phyloP scores from a whole-genome alignment of 129 eudicot species.

The Lonicera japonica region DNA sequence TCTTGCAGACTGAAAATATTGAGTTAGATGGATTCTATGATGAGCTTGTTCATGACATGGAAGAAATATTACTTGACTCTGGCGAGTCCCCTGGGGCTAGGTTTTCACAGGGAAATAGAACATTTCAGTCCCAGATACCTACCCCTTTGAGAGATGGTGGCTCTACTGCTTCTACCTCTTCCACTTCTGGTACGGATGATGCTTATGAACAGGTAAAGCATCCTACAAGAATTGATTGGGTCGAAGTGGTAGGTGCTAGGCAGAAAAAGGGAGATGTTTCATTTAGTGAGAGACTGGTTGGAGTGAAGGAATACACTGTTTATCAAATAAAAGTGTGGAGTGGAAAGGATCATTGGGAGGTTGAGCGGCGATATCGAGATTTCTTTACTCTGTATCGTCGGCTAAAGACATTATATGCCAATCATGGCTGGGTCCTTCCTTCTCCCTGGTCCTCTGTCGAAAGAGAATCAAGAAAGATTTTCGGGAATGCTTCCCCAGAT shows the following conservation, averaged over 20 bases:
- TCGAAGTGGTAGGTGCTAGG: constrained; percentile 75
- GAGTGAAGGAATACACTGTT: constrained; percentile 86
- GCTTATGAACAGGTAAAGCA: constrained; percentile 23
- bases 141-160: constrained; percentile 75
- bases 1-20: constrained; percentile 43
- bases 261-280: constrained; percentile 84
- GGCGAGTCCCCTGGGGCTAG: constrained; percentile 51
- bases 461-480: constrained; percentile 70
- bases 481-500: constrained; percentile 72
- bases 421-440: constrained; percentile 66
- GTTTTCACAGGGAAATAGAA: constrained; percentile 30
- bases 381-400: constrained; percentile 66
- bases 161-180: constrained; percentile 80
- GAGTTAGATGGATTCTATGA: constrained; percentile 60
- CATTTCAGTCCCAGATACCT: constrained; percentile 33
- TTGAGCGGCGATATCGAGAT: constrained; percentile 89
- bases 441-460: constrained; percentile 77
- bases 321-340: constrained; percentile 64
- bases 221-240: constrained; percentile 50
- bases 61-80: constrained; percentile 77
- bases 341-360: constrained; percentile 75
- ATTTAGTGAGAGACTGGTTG: constrained; percentile 80
- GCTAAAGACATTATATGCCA: constrained; percentile 52
- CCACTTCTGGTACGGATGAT: constrained; percentile 59
- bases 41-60: constrained; percentile 87